Conservation (phyloP, 2,329 filamentous ascomycete species). For the Aureobasidium namibiae region DNA sequence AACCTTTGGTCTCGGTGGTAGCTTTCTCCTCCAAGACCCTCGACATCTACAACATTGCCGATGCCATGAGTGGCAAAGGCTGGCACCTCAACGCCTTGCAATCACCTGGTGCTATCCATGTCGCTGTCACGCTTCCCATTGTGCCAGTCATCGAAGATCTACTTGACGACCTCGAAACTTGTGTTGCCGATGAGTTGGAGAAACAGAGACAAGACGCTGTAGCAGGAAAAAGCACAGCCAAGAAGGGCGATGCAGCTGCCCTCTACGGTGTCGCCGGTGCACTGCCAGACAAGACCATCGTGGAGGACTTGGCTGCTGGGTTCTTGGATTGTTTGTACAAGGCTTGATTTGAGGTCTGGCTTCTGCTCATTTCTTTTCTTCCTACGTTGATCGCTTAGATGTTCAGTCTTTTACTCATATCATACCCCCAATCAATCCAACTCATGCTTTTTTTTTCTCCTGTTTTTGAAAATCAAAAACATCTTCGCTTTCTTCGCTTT, state of each 20-base stretch:
- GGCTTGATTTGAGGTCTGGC: constrained; percentile 41
- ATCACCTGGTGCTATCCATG: constrained; percentile 82
- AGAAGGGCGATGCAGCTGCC: constrained; percentile 71
- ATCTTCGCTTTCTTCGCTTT: too few relatives aligned
- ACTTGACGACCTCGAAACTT: constrained; percentile 57
- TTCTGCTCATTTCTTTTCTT: too few relatives aligned
- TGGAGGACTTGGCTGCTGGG: constrained; percentile 79
- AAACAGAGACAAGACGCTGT: constrained; percentile 66
- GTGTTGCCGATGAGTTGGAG: constrained; percentile 64
- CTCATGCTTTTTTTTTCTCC: too few relatives aligned
- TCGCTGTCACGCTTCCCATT: constrained; percentile 86
- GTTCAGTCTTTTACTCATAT: too few relatives aligned
- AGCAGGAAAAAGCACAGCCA: constrained; percentile 55
- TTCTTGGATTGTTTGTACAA: constrained; percentile 94
- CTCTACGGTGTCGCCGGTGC: constrained; percentile 93
- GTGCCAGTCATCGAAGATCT: constrained; percentile 73
- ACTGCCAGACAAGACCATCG: constrained; percentile 89
- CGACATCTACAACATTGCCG: constrained; percentile 89
- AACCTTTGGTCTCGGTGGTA: constrained; percentile 81
- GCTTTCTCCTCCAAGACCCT: constrained; percentile 79
- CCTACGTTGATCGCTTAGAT: too few relatives aligned
- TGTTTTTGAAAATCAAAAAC: too few relatives aligned
- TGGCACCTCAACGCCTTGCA: constrained; percentile 97
- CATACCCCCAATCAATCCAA: too few relatives aligned
- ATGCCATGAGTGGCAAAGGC: constrained; percentile 72